These are phyloP conservation scores for Aegilops longissima DNA, from an alignment of 176 grass and related monocot genomes.

Conservation along the genomic window DNA sequence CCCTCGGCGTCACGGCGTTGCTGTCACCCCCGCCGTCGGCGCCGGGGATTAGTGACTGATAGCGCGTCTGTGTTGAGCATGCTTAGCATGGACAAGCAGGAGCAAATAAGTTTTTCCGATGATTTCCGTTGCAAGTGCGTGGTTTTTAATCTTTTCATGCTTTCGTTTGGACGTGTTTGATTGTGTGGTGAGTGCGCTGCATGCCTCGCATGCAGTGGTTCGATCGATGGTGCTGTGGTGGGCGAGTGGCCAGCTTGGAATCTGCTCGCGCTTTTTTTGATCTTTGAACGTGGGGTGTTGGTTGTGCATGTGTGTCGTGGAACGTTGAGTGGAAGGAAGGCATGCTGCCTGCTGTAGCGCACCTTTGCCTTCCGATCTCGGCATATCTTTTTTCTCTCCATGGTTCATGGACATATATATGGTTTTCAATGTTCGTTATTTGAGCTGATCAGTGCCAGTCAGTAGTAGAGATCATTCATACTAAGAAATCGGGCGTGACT, in stretches of 20 bases:
- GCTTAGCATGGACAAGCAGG: neutral
- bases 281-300: constrained; percentile 39
- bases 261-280: constrained; percentile 3
- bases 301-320: neutral
- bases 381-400: neutral
- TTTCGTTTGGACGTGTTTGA: constrained; percentile 10
- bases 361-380: constrained; percentile 33
- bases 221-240: constrained; percentile 15
- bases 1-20: constrained; percentile 46
- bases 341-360: constrained; percentile 38
- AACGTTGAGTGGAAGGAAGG: constrained; percentile 53
- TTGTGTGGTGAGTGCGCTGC: constrained; percentile 36
- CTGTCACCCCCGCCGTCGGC: constrained; percentile 1
- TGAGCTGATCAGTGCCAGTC: neutral
- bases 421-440: neutral
- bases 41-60: neutral
- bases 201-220: constrained; percentile 28
- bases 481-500: too few species aligned
- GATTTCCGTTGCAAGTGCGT: neutral
- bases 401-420: neutral
- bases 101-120: neutral
- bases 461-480: too few species aligned
- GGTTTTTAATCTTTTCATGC: neutral
- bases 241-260: constrained; percentile 35
- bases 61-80: neutral